phyloP scores from a whole-genome alignment of 192 early-diverging fungal genomes.

The Chytriomyces confervae region DNA sequence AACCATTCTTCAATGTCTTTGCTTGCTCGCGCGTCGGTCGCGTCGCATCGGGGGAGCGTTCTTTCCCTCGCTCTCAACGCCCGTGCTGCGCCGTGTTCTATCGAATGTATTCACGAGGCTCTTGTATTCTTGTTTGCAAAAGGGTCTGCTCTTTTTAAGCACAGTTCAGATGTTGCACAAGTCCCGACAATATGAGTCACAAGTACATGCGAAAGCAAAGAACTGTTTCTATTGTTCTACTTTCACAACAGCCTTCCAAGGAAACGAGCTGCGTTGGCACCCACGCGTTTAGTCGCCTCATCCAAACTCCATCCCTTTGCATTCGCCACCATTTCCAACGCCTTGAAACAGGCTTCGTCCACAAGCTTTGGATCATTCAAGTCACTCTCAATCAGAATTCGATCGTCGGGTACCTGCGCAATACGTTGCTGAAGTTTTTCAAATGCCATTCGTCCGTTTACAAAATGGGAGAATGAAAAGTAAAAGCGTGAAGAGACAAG shows the following conservation, averaged over 20 bases:
- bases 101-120: too few species aligned
- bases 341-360: conserved; percentile 62
- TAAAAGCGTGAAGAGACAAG: conserved; percentile 59
- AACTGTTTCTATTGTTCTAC: too few species aligned
- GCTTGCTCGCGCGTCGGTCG: too few species aligned
- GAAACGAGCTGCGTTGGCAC: conserved; percentile 56
- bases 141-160: too few species aligned
- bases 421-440: conserved; percentile 69
- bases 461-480: conserved; percentile 77
- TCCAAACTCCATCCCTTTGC: conserved; percentile 65
- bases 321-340: conserved; percentile 59
- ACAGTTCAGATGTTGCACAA: too few species aligned
- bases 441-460: conserved; percentile 69
- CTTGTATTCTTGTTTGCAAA: too few species aligned
- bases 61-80: too few species aligned
- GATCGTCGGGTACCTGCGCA: conserved; percentile 71
- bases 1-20: too few species aligned
- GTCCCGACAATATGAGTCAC: too few species aligned
- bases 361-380: conserved; percentile 61
- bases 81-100: too few species aligned
- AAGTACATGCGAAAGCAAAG: too few species aligned
- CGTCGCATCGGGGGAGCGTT: too few species aligned
- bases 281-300: conserved; percentile 53
- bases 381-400: conserved; percentile 85
- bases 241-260: conserved; percentile 1